Percentiles rank a stretch among this genome's conserved stretches.
Conservation (phyloP, 768 basidiomycete species). For the Neoboletus brunneissimus region DNA sequence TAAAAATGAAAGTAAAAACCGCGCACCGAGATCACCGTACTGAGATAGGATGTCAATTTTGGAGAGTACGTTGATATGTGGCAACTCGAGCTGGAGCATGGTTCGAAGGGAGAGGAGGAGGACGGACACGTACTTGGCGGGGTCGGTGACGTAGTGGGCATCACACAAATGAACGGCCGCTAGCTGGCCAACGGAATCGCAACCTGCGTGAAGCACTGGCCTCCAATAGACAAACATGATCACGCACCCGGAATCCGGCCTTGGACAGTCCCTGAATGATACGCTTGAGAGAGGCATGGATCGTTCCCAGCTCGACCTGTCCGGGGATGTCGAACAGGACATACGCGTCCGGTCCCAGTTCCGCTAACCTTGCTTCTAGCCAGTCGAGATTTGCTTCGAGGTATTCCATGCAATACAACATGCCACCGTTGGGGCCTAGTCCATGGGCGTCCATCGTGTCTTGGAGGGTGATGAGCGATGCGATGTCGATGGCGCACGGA, state of each 20-base stretch:
- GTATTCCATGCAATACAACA: slow-evolving; percentile 97
- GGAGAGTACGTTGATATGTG: slow-evolving; percentile 94
- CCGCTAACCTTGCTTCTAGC: slow-evolving; percentile 66
- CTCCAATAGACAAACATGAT: slow-evolving; percentile 7
- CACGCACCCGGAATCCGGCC: slow-evolving; percentile 78
- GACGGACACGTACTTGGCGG: slow-evolving; percentile 91
- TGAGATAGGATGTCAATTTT: slow-evolving; percentile 90
- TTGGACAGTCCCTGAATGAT: slow-evolving; percentile 72
- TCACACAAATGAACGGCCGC: slow-evolving; percentile 95
- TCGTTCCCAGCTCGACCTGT: slow-evolving; percentile 96
- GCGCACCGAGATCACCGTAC: slow-evolving; percentile 87
- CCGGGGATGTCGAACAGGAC: slow-evolving; percentile 95
- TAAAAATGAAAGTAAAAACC: no score
- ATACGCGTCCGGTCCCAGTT: slow-evolving; percentile 72
- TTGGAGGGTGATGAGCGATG: slow-evolving; percentile 79
- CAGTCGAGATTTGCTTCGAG: slow-evolving; percentile 93
- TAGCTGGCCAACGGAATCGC: slow-evolving; percentile 47
- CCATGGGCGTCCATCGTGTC: slow-evolving; percentile 83
- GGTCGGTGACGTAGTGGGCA: slow-evolving; percentile 95
- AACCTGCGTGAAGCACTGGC: not conserved
- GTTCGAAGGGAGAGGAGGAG: slow-evolving; percentile 88
- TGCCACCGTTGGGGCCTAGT: slow-evolving; percentile 93
- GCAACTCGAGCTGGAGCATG: slow-evolving; percentile 98
- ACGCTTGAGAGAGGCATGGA: slow-evolving; percentile 84
- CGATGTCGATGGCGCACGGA: slow-evolving; percentile 84